These are phyloP conservation scores for Aspergillus versicolor DNA, from an alignment of 2,329 filamentous ascomycete species.

Conservation along the genomic window DNA sequence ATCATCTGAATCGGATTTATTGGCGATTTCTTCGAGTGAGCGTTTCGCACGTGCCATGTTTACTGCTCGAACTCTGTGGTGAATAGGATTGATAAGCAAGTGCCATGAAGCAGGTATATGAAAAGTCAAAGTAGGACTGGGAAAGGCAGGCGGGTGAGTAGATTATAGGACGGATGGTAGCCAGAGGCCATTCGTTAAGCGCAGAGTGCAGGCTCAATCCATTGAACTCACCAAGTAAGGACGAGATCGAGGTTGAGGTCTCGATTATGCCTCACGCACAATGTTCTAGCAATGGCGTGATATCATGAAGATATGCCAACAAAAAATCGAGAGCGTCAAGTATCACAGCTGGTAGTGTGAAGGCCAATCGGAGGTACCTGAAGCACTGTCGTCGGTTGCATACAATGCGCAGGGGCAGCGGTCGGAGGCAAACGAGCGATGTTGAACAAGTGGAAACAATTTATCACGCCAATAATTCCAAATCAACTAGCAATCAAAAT, in stretches of 20 bases:
- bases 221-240: neutral
- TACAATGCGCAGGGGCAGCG: constrained; percentile 9
- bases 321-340: neutral
- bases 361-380: constrained; percentile 2
- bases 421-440: constrained; percentile 3
- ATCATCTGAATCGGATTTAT: constrained; percentile 46
- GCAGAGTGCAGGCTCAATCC: neutral
- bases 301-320: neutral
- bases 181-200: neutral
- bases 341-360: neutral
- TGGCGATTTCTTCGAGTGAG: constrained; percentile 43
- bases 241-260: neutral
- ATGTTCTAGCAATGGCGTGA: neutral
- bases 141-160: neutral
- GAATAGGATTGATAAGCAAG: neutral
- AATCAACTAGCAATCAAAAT: neutral
- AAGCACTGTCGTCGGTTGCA: constrained; percentile 21
- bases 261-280: neutral
- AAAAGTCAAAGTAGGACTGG: neutral
- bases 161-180: neutral
- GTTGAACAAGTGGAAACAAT: neutral
- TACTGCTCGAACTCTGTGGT: neutral
- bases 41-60: constrained; percentile 41
- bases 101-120: neutral
- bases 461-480: neutral